Percentiles rank a stretch among this genome's conserved stretches.
Evolutionary conservation across 176 grass and related monocot genomes (phyloP).

Genomic region (Leersia perrieri): DNA sequence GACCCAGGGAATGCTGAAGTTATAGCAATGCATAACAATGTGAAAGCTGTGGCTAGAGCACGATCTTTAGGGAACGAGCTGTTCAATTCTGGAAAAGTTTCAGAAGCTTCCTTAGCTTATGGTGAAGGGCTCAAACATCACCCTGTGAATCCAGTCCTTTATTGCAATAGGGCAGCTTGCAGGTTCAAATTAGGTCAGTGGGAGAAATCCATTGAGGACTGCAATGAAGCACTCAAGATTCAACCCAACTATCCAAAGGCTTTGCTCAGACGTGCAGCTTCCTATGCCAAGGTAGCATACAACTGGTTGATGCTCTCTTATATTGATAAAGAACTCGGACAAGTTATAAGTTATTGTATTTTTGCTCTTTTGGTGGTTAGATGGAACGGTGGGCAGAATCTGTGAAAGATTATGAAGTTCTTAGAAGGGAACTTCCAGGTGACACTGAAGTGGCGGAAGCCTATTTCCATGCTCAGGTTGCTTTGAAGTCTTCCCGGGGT

Average conservation of each 20-base stretch:
- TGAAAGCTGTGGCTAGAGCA: conserved; percentile 70
- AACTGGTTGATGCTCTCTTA: not conserved
- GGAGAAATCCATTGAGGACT: conserved; percentile 92
- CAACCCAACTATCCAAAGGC: conserved; percentile 93
- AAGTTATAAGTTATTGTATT: not conserved
- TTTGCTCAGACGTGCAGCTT: conserved; percentile 90
- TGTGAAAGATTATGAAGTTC: conserved; percentile 84
- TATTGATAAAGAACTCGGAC: conserved; percentile 16
- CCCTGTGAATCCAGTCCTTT: conserved; percentile 78
- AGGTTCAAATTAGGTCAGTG: conserved; percentile 81
- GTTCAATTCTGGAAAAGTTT: conserved; percentile 79
- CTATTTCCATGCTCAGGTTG: conserved; percentile 83
- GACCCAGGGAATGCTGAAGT: conserved; percentile 69
- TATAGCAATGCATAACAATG: conserved; percentile 54
- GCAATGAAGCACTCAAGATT: conserved; percentile 89
- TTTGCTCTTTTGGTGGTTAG: conserved; percentile 45
- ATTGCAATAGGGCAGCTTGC: conserved; percentile 95
- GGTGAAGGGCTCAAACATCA: conserved; percentile 83
- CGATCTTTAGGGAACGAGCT: conserved; percentile 84
- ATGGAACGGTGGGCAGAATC: conserved; percentile 81
- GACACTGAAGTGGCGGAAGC: conserved; percentile 87
- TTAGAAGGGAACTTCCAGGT: conserved; percentile 76
- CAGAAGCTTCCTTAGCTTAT: conserved; percentile 82
- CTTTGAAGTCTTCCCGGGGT: conserved; percentile 80
- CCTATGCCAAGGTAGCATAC: conserved; percentile 66